Base-by-base conservation (phyloP, 306 rosid genomes). In the Dalbergia cochinchinensis region DNA sequence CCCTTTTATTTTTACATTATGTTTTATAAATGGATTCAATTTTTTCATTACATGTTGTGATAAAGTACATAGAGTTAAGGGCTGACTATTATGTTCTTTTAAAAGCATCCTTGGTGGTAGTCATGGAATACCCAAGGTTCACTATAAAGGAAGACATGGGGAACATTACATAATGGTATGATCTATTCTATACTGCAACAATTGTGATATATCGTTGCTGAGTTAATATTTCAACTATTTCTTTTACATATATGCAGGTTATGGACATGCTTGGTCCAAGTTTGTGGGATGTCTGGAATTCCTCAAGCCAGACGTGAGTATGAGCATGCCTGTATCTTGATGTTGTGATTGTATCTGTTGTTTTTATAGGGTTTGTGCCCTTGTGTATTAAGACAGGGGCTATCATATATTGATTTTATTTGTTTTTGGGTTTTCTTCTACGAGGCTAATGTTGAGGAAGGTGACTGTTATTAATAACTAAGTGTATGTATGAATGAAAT, bases 261-360 rank as follows among this genome's bases (percentile, higher is more conserved):
- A 96, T 96, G 99, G 99, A 96, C 85, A 96, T 96, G 90, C 90
- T 96, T 74, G 99, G 99, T 19, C 99, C 99, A 47, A 96, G 97
- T 80, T 83, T 96, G 85, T 96, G 99, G 98, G 99, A 96, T 89
- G 96, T 91, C 14, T 93, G 99, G 99, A 94, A 94, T 85, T 54
- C 97, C 84, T 94, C 97, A 53, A 92, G 91, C 73, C 98, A 94
- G 87, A 84, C 92, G 98, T 94, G 87, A 92, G 98, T 86, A 79
- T 72, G 71, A 65, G 50, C 13, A 31, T 73, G 54, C 54, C 72
- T 47, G 22, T 31, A 66, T 74, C 41, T 68, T 73, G 67, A 74
- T 60, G 59, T 39, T 58, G 8, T 16, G 71, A 39, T 64, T 74
- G 41, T 62, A 57, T 26, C 22, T 78, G 45, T 71, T 69, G 6